Evolutionary conservation across 2,329 filamentous ascomycete species (phyloP).

Genomic region (Pezicula radicicola): DNA sequence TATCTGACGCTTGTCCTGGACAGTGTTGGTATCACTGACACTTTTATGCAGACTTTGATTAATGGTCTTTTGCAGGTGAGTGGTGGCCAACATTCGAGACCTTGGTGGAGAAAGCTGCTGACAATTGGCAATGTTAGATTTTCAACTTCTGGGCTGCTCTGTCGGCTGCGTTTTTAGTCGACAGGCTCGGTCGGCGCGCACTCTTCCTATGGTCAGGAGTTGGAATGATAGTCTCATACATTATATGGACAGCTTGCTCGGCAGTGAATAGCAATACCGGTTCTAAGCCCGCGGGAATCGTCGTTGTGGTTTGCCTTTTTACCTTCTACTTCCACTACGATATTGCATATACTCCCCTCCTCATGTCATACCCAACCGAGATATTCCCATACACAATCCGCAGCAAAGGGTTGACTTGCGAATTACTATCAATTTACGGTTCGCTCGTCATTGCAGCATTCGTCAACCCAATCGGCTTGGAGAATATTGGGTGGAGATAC

Average conservation of each 20-base stretch:
- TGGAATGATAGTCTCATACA: conserved; percentile 23
- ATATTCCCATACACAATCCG: conserved; percentile 56
- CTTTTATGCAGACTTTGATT: conserved; percentile 22
- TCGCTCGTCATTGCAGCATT: conserved; percentile 24
- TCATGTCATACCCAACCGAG: conserved; percentile 56
- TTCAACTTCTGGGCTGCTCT: conserved; percentile 36
- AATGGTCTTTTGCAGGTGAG: conserved; percentile 21
- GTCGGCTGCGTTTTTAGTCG: conserved; percentile 39
- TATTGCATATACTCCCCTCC: conserved; percentile 55
- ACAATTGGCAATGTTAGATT: conserved; percentile 2
- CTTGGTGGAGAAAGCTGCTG: neutral
- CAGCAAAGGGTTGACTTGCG: conserved; percentile 16
- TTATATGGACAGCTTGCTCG: conserved; percentile 30
- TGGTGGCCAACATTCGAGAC: too few species aligned
- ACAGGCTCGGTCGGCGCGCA: conserved; percentile 35
- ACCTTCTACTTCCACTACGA: conserved; percentile 58
- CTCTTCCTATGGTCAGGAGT: conserved; percentile 45
- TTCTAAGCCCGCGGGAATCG: conserved; percentile 42
- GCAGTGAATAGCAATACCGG: conserved; percentile 45
- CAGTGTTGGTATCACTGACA: conserved; percentile 19
- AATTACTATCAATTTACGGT: conserved; percentile 9
- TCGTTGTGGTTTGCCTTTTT: conserved; percentile 57
- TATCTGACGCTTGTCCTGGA: conserved; percentile 31
- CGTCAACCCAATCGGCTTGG: conserved; percentile 36
- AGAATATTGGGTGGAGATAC: conserved; percentile 34